Conservation (phyloP, 169 alveolate genomes). For the Eimeria falciformis region DNA sequence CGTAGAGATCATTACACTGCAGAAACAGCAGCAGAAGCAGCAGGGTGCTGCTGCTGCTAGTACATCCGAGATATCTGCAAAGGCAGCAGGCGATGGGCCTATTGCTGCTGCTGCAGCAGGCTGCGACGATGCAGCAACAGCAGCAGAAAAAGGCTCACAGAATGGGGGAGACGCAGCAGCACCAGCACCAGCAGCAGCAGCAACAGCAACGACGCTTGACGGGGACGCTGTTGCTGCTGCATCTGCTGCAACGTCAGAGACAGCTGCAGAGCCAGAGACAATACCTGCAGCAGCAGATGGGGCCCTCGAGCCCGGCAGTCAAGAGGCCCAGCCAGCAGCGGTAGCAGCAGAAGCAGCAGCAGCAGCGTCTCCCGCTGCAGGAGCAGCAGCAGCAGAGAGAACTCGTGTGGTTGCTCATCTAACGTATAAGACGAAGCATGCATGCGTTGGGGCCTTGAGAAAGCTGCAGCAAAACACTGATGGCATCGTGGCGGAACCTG, state of each 20-base stretch:
- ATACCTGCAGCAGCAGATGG: background rate
- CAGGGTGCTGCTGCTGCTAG: slow-evolving; percentile 28
- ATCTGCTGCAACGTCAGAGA: background rate
- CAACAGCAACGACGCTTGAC: background rate
- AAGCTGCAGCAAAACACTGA: slow-evolving; percentile 54
- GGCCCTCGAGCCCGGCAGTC: background rate
- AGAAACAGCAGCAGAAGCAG: background rate
- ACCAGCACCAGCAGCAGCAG: background rate
- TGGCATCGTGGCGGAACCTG: slow-evolving; percentile 52
- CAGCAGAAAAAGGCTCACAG: background rate
- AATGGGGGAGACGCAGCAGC: background rate
- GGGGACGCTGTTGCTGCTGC: background rate
- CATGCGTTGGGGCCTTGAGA: slow-evolving; percentile 56
- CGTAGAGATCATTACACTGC: background rate
- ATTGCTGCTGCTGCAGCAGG: background rate
- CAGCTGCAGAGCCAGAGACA: background rate
- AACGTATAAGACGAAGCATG: slow-evolving; percentile 63
- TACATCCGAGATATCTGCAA: background rate
- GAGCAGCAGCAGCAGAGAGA: background rate
- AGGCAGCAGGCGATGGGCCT: background rate
- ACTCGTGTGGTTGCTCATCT: slow-evolving; percentile 49
- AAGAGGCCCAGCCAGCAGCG: background rate
- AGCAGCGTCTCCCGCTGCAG: background rate
- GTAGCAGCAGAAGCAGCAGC: slow-evolving; percentile 7
- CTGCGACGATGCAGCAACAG: background rate